Base-by-base conservation (phyloP, 1,139 yeast species). In the Suhomyces chickasaworum region DNA sequence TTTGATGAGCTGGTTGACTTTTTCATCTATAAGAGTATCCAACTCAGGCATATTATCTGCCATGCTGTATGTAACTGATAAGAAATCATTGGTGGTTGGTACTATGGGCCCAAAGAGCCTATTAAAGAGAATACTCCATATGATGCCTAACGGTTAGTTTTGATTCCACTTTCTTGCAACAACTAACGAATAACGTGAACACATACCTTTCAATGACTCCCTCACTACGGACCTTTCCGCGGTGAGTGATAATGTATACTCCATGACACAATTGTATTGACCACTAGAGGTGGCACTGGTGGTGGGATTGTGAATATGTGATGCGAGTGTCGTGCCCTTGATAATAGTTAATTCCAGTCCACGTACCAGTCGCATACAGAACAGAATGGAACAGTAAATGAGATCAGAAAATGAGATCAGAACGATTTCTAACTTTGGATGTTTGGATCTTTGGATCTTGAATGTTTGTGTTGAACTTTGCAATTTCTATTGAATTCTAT, bases 41-140 rank as follows among this genome's bases (percentile, higher is more conserved):
- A 79, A 57, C n/a, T 72, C 78, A 0, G 77, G 72, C 46, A 69
- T 59, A 37, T 68, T 68, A 1, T 60, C 60, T 1, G 75, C 78
- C 58, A 69, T 62, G 5, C 81, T 79, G 53, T 77, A 78, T 6
- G 80, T 68, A 10, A 75, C 63, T 21, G 67, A 73, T 23, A 75
- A 60, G 51, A 78, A 78, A 42, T 72, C 74, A 40, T 62, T 65
- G 2, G 77, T 75, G 18, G 70, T 62, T 2, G 95, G 91, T 1
- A 68, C 64, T 20, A 86, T 71, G 1, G 85, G 78, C 0, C 93
- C 91, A 61, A 87, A 83, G 27, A 86, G 68, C 39, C 95, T 66
- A 48, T 83, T 82, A 61, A 87, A 87, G 62, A 87, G 79, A 22
- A 87, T 80, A 1, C 88, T 71, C 73, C 87, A 83, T 49, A 86